Base-by-base conservation (phyloP, 306 rosid genomes). In the Lupinus albus region DNA sequence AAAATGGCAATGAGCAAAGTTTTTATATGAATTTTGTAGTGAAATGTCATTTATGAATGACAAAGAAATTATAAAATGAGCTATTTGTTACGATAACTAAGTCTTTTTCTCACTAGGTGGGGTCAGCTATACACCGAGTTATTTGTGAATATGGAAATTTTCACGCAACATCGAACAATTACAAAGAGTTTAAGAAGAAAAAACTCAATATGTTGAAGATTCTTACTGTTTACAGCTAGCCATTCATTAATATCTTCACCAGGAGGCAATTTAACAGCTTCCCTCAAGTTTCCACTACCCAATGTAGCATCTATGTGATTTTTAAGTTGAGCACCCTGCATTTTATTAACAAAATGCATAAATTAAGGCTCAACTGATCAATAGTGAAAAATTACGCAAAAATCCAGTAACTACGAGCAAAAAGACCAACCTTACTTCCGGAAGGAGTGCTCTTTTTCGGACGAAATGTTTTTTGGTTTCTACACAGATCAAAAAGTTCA, bases 201-300 rank as follows among this genome's bases (percentile, higher is more conserved):
- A 8, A 38, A 38, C 44, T 55, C 20, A 13, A 56, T 61, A n/a
- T 38, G 54, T 52, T 61, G 42, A 16, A 68, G 63, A 55, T 21
- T 33, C 80, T 81, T 83, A 91, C 95, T 83, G 81, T 91, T 91
- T 11, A 91, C 95, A 18, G 97, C 97, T 18, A 91, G 81, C 97
- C 97, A 88, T 61, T 91, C 97, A 45, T 86, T 74, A 15, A 83
- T 73, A 65, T 91, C 97, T 86, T 91, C 97, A n/a, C 97, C n/a
- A n/a, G n/a, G n/a, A n/a, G n/a, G n/a, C n/a, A n/a, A n/a, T n/a
- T n/a, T n/a, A n/a, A n/a, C n/a, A n/a, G n/a, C n/a, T n/a, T n/a
- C n/a, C n/a, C n/a, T n/a, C n/a, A n/a, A n/a, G n/a, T n/a, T n/a
- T n/a, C 95, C 97, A 83, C 92, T 88, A 17, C 97, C 95, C 79